Percentiles rank a stretch among this genome's conserved stretches.
Conservation (phyloP, 2,329 filamentous ascomycete species). For the Phialophora tarda region DNA sequence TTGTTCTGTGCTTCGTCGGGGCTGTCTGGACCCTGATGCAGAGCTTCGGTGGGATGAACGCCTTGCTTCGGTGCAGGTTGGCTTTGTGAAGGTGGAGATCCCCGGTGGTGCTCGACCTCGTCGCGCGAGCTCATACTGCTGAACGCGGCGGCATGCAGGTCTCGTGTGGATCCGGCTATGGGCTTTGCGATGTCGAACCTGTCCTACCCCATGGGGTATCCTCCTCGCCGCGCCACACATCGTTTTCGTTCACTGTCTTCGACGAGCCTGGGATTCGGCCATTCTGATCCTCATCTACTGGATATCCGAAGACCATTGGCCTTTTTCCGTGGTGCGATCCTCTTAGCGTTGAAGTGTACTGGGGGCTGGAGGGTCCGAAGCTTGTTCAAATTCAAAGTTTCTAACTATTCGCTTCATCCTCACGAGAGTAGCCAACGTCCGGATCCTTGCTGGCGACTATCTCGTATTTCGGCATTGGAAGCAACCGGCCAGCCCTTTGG, state of each 20-base stretch:
- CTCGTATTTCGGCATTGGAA: background rate
- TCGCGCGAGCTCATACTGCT: background rate
- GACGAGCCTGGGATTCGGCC: constrained; percentile 53
- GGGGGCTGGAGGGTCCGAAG: no score
- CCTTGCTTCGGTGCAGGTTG: constrained; percentile 56
- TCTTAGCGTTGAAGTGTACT: background rate
- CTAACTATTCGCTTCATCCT: no score
- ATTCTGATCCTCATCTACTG: constrained; percentile 54
- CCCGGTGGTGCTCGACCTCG: background rate
- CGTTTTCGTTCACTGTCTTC: background rate
- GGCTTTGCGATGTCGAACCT: constrained; percentile 54
- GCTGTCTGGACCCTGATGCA: constrained; percentile 53
- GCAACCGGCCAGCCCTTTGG: background rate
- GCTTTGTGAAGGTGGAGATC: constrained; percentile 44
- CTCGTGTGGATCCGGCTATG: constrained; percentile 54
- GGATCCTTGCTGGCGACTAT: background rate
- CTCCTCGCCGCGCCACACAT: constrained; percentile 1
- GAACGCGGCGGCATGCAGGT: constrained; percentile 47
- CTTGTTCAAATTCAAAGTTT: no score
- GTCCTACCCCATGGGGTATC: constrained; percentile 19
- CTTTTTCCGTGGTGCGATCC: background rate
- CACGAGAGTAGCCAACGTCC: no score
- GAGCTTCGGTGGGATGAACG: constrained; percentile 55
- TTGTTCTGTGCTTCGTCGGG: constrained; percentile 57
- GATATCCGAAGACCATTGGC: constrained; percentile 44